Conservation (phyloP, 495 filamentous ascomycete species). For the Annulohypoxylon nitens region DNA sequence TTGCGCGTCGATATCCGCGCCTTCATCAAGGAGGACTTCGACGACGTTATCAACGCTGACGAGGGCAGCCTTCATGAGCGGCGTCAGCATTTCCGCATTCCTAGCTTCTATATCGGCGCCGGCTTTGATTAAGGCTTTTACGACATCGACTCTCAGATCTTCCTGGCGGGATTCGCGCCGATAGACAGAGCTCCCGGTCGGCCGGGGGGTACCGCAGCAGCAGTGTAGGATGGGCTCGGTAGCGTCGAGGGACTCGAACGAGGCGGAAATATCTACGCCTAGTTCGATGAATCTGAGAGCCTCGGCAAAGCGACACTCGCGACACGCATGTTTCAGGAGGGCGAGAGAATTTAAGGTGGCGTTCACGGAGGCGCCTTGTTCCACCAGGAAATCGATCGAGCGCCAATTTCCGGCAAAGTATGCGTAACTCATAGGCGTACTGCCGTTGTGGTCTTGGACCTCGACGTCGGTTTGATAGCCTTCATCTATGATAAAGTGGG, state of each 20-base stretch:
- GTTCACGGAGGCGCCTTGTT: slow-evolving; percentile 53
- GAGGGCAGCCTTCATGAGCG: slow-evolving; percentile 31
- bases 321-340: slow-evolving; percentile 56
- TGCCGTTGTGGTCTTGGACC: slow-evolving; percentile 43
- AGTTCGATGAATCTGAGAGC: slow-evolving; percentile 52
- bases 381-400: slow-evolving; percentile 50
- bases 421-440: slow-evolving; percentile 56
- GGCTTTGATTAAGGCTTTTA: slow-evolving; percentile 34
- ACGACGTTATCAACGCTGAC: slow-evolving; percentile 42
- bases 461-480: slow-evolving; percentile 50
- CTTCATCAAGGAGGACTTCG: slow-evolving; percentile 38
- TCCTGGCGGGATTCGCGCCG: slow-evolving; percentile 26
- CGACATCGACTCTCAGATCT: slow-evolving; percentile 6
- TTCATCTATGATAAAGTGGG: slow-evolving; percentile 39
- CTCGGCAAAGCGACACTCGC: slow-evolving; percentile 49
- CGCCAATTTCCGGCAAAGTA: slow-evolving; percentile 52
- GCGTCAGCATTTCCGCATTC: slow-evolving; percentile 22
- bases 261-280: slow-evolving; percentile 48
- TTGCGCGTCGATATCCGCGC: slow-evolving; percentile 42
- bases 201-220: slow-evolving; percentile 47
- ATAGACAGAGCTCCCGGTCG: not conserved
- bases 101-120: slow-evolving; percentile 35
- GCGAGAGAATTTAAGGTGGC: slow-evolving; percentile 49
- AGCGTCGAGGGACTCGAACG: slow-evolving; percentile 45
- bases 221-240: slow-evolving; percentile 41